A percentile compares a stretch with the other conserved stretches of the same genome.
Evolutionary conservation across 176 grass and related monocot genomes (phyloP).

Genomic region (Rhipidocladum racemiflorum): DNA sequence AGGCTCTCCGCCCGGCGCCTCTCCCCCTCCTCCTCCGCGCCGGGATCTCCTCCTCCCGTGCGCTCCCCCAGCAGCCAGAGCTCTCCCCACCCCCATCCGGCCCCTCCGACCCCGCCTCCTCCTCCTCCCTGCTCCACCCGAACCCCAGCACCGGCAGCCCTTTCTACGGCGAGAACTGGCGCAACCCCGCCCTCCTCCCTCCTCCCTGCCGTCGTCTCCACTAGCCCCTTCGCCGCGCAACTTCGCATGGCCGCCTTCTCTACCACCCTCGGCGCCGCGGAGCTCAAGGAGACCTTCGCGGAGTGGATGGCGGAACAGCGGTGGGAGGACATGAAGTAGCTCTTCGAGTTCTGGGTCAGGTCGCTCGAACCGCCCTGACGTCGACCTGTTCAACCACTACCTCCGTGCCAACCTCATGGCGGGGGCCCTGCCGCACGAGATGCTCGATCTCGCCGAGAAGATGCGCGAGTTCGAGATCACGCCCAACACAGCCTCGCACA

Average conservation of each 20-base stretch:
- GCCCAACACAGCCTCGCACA: conserved; percentile 81
- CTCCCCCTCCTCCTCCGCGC: conserved; percentile 43
- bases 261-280: conserved; percentile 35
- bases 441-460: conserved; percentile 74
- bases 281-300: conserved; percentile 65
- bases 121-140: conserved; percentile 70
- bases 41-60: conserved; percentile 63
- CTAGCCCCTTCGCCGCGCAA: not conserved
- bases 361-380: conserved; percentile 83
- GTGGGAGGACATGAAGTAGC: conserved; percentile 63
- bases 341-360: conserved; percentile 87
- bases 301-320: conserved; percentile 65
- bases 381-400: conserved; percentile 91
- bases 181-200: conserved; percentile 45
- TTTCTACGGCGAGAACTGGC: conserved; percentile 88
- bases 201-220: conserved; percentile 43
- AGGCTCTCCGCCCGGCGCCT: too few relatives aligned
- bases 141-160: conserved; percentile 82
- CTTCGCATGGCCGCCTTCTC: conserved; percentile 40
- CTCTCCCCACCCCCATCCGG: conserved; percentile 29
- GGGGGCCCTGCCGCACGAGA: conserved; percentile 42
- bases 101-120: too few relatives aligned
- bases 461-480: conserved; percentile 75
- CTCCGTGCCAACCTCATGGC: conserved; percentile 71
- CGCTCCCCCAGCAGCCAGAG: conserved; percentile 67